These are phyloP conservation scores for Rhodotorula sp. DNA, from an alignment of 1,284 basidiomycete species.

Conservation along the genomic window DNA sequence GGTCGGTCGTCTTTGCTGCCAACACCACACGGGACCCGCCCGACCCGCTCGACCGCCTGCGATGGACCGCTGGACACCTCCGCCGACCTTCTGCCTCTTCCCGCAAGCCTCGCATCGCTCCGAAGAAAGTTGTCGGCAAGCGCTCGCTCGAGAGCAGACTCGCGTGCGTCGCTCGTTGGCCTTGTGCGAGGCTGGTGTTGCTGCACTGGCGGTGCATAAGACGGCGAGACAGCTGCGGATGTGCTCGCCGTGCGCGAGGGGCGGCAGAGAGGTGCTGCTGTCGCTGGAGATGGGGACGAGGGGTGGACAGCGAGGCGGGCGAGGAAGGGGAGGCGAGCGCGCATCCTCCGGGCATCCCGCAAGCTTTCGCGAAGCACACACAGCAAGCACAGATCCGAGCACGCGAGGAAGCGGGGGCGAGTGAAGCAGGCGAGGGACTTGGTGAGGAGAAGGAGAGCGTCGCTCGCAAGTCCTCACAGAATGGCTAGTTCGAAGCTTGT, in stretches of 20 bases:
- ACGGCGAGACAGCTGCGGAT: background rate
- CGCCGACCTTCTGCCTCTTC: background rate
- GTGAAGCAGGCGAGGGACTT: background rate
- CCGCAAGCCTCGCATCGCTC: background rate
- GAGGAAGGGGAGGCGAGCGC: slow-evolving; percentile 20
- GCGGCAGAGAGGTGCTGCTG: background rate
- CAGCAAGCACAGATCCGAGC: no score
- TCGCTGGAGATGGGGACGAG: background rate
- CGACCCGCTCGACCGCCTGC: no score
- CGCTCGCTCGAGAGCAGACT: background rate
- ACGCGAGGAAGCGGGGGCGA: background rate
- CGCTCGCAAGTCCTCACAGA: background rate
- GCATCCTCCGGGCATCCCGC: slow-evolving; percentile 34
- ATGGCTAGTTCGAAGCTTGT: no score
- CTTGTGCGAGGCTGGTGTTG: no score
- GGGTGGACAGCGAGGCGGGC: background rate
- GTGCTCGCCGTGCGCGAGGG: background rate
- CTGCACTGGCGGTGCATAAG: no score
- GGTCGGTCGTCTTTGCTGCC: no score
- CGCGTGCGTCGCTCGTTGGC: background rate
- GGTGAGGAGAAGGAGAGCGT: background rate
- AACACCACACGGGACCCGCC: no score
- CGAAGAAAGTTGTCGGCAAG: slow-evolving; percentile 4
- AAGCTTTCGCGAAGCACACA: background rate
- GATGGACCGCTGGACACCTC: background rate